Evolutionary conservation across 129 eudicot species (phyloP).

Genomic region (Saussurea involucrata): DNA sequence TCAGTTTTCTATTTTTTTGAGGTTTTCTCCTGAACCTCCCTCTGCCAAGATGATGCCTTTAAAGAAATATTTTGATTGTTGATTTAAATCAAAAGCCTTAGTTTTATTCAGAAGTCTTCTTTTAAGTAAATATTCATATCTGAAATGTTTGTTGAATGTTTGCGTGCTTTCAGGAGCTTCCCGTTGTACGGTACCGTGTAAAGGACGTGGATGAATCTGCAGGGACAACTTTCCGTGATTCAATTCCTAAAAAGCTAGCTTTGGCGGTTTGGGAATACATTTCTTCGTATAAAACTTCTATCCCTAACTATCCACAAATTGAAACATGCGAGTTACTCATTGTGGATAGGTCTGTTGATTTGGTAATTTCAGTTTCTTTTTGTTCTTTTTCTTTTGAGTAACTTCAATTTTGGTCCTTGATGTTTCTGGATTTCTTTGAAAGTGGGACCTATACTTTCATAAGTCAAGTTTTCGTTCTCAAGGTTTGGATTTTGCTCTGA

Average conservation of each 20-base stretch:
- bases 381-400: not conserved
- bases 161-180: constrained; percentile 58
- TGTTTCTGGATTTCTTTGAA: no score
- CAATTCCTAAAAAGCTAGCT: constrained; percentile 74
- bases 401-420: no score
- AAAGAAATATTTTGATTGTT: not conserved
- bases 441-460: no score
- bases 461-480: no score
- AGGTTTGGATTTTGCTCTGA: no score
- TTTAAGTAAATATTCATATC: not conserved
- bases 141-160: constrained; percentile 14
- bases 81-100: not conserved
- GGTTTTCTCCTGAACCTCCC: no score
- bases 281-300: constrained; percentile 52
- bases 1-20: no score
- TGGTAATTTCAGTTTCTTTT: constrained; percentile 36
- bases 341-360: constrained; percentile 87
- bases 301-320: constrained; percentile 75
- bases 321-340: constrained; percentile 93
- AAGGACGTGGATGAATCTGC: constrained; percentile 40
- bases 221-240: constrained; percentile 44
- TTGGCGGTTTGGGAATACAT: constrained; percentile 57
- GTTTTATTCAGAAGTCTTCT: not conserved
- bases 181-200: constrained; percentile 75
- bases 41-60: no score